Conservation (phyloP, 768 basidiomycete species). For the Naganishia onofrii region DNA sequence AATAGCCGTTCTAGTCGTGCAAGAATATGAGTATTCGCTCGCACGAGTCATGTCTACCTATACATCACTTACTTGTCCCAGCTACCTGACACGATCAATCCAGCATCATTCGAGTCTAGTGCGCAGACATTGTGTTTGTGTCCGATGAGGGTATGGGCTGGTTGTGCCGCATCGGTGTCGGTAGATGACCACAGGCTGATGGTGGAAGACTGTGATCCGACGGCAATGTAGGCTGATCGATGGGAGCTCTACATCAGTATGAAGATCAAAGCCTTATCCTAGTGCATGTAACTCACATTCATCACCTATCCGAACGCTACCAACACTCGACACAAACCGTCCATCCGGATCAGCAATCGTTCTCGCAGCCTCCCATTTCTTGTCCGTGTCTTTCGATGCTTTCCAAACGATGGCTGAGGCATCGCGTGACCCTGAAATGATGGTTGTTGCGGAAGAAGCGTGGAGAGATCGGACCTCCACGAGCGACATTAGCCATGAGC, state of each 20-base stretch:
- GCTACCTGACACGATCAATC: slow-evolving; percentile 84
- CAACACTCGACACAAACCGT: slow-evolving; percentile 73
- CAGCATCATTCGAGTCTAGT: slow-evolving; percentile 66
- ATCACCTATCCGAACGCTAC: slow-evolving; percentile 67
- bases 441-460: slow-evolving; percentile 69
- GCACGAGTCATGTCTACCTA: not conserved
- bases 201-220: slow-evolving; percentile 84
- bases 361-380: slow-evolving; percentile 54
- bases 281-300: slow-evolving; percentile 45
- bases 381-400: slow-evolving; percentile 55
- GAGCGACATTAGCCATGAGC: slow-evolving; percentile 29
- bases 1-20: slow-evolving; percentile 71
- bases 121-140: slow-evolving; percentile 89
- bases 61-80: slow-evolving; percentile 77
- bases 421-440: slow-evolving; percentile 90
- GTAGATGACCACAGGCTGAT: slow-evolving; percentile 75
- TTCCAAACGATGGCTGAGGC: slow-evolving; percentile 83
- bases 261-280: no score
- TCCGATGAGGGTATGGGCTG: slow-evolving; percentile 77
- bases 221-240: slow-evolving; percentile 73
- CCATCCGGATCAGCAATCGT: slow-evolving; percentile 55
- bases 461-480: slow-evolving; percentile 74
- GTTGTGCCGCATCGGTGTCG: slow-evolving; percentile 63
- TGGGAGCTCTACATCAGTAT: no score
- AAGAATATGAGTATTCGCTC: not conserved